A percentile compares a stretch with the other conserved stretches of the same genome.
phyloP scores from a whole-genome alignment of 768 basidiomycete species.

The Calocybe cyanea region DNA sequence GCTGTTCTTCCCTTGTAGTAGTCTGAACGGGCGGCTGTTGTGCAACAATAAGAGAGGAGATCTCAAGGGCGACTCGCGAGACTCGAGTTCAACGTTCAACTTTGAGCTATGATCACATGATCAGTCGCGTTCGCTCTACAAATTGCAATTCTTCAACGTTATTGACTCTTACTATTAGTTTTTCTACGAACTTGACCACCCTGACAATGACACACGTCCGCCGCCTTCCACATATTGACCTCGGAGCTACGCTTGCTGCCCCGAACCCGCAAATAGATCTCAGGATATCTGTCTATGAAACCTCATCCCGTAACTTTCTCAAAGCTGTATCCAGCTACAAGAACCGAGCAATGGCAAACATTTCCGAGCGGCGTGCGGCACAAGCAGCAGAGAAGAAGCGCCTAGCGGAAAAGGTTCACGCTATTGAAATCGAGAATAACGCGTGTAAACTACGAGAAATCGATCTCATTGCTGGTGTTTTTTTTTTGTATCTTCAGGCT shows the following conservation, averaged over 20 bases:
- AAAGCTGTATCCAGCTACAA: constrained; percentile 72
- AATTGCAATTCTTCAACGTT: too few relatives aligned
- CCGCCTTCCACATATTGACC: constrained; percentile 58
- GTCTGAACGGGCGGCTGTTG: not conserved
- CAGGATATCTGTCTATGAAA: constrained; percentile 54
- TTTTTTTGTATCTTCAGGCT: not conserved
- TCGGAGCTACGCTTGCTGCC: constrained; percentile 51
- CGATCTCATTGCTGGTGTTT: constrained; percentile 71
- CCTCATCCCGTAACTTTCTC: constrained; percentile 67
- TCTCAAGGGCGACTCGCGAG: too few relatives aligned
- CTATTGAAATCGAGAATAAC: constrained; percentile 66
- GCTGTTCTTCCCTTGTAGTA: not conserved
- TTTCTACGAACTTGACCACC: constrained; percentile 1
- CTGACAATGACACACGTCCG: constrained; percentile 16
- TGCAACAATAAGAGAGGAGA: not conserved
- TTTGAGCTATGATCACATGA: constrained; percentile 14
- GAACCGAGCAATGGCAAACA: constrained; percentile 62
- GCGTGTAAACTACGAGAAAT: constrained; percentile 78
- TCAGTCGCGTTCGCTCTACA: constrained; percentile 6
- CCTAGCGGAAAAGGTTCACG: constrained; percentile 54
- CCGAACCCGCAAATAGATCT: constrained; percentile 63
- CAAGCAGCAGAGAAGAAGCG: constrained; percentile 64
- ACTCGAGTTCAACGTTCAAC: too few relatives aligned
- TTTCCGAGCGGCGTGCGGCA: constrained; percentile 60
- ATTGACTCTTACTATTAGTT: too few relatives aligned